Conservation (phyloP, 2,329 filamentous ascomycete species). For the Phaeosphaeriaceae sp. region DNA sequence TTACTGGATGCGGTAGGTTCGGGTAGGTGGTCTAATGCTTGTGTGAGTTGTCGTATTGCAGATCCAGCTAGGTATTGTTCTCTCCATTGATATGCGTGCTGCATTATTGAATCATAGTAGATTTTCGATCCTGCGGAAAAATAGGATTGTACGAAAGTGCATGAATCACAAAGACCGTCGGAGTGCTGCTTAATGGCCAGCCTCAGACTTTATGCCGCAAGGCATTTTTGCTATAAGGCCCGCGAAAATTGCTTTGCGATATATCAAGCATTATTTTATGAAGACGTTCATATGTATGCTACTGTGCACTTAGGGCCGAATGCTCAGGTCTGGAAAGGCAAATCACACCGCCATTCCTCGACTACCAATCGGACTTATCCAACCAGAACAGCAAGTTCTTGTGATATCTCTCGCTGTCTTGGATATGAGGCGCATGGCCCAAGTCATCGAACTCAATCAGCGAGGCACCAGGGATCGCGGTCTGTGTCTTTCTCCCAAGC, state of each 20-base stretch:
- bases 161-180: too few species aligned
- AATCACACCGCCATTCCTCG: neutral
- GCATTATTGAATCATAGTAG: neutral
- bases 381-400: slow-evolving; percentile 57
- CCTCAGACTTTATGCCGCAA: neutral
- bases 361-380: slow-evolving; percentile 8
- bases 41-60: neutral
- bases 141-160: too few species aligned
- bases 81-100: neutral
- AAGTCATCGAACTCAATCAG: slow-evolving; percentile 58
- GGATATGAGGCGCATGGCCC: slow-evolving; percentile 63
- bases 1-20: slow-evolving; percentile 2
- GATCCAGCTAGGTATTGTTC: neutral
- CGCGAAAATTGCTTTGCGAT: neutral
- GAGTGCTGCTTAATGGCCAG: neutral
- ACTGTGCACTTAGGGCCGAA: neutral
- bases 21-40: slow-evolving; percentile 1
- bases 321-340: neutral
- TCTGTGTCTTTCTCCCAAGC: slow-evolving; percentile 56
- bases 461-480: slow-evolving; percentile 52
- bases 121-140: too few species aligned
- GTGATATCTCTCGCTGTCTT: slow-evolving; percentile 58
- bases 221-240: neutral
- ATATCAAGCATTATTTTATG: neutral
- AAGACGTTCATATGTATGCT: neutral